Evolutionary conservation across 768 basidiomycete genomes (phyloP).

Genomic region (Macrolepiota dolichaula): DNA sequence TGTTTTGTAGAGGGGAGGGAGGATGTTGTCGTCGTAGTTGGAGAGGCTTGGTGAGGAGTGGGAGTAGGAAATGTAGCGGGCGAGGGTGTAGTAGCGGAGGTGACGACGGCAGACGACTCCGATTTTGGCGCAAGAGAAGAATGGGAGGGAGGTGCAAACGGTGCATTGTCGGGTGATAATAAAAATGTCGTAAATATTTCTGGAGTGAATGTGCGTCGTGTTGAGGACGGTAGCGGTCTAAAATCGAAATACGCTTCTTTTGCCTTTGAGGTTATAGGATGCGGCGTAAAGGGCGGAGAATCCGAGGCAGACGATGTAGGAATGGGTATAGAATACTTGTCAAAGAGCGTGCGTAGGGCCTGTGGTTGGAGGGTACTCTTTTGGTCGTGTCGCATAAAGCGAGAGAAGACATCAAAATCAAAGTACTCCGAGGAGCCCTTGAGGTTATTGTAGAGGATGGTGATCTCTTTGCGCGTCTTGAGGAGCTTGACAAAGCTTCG

Average conservation of each 20-base stretch:
- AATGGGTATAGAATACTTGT: constrained; percentile 30
- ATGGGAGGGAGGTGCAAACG: constrained; percentile 22
- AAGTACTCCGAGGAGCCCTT: constrained; percentile 30
- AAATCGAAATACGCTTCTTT: neutral
- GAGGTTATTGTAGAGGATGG: constrained; percentile 54
- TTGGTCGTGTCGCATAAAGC: constrained; percentile 47
- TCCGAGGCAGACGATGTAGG: constrained; percentile 11
- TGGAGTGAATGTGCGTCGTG: constrained; percentile 32
- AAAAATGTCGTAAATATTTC: constrained; percentile 80
- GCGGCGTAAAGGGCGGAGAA: constrained; percentile 18
- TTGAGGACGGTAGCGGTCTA: neutral
- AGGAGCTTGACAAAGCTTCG: constrained; percentile 81
- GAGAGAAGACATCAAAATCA: constrained; percentile 38
- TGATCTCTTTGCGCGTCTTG: constrained; percentile 80
- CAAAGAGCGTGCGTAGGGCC: constrained; percentile 36
- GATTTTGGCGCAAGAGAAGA: constrained; percentile 24
- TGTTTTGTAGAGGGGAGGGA: constrained; percentile 39
- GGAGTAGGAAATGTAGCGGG: neutral
- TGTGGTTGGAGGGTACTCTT: constrained; percentile 33
- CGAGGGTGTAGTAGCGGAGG: neutral
- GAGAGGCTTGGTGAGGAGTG: too few species aligned
- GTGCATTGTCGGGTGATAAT: constrained; percentile 73
- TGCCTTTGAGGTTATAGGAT: neutral
- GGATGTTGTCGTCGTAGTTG: neutral
- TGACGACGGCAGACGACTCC: too few species aligned